Base-by-base conservation (phyloP, 345 rosid species). In the Trapa bicornis region DNA sequence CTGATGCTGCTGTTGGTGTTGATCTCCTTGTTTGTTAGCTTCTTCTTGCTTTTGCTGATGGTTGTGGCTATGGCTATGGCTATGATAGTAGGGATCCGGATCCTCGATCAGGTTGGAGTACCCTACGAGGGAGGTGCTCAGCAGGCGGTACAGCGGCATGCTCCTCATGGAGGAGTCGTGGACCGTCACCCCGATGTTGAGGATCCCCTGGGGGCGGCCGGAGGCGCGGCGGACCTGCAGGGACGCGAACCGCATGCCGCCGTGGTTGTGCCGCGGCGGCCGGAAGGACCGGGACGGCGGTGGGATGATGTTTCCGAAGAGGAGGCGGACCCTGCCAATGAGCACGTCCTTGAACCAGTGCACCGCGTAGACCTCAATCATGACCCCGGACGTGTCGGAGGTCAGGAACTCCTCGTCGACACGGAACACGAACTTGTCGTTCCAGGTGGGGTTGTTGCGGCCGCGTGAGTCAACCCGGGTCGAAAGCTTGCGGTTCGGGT, bases 301-400 rank as follows among this genome's bases (percentile, higher is more conserved):
- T 2, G 92, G 86, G 39, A 85, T 67, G n/a, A 91, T 70, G 68
- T 86, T 89, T 0, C 90, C 84, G 0, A 89, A 78, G 11, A 91
- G 75, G 39, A 79, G 85, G 16, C 94, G 89, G 41, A 91, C 77
- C 16, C 90, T 85, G 1, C 97, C 97, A 0, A 91, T 84, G 69
- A 79, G 96, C 13, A 84, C 68, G 69, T 91, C 94, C 12, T 89
- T 92, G 68, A 91, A 84, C 97, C 92, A 91, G 74, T 89, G 87
- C 17, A 80, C 62, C 0, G 90, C 90, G 61, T 86, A 86, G 33
- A 92, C 83, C 72, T 92, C 94, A 22, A 89, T 69, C 75, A 84
- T 87, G 29, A 92, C 83, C 1, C 92, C 89, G 0, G 98, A 89
- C 52, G 94, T 89, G 54, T 91, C 94, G 1, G 81, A 77, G 37